Evolutionary conservation across 208 protist species (phyloP).

Genomic region (Trypanosoma melophagium): DNA sequence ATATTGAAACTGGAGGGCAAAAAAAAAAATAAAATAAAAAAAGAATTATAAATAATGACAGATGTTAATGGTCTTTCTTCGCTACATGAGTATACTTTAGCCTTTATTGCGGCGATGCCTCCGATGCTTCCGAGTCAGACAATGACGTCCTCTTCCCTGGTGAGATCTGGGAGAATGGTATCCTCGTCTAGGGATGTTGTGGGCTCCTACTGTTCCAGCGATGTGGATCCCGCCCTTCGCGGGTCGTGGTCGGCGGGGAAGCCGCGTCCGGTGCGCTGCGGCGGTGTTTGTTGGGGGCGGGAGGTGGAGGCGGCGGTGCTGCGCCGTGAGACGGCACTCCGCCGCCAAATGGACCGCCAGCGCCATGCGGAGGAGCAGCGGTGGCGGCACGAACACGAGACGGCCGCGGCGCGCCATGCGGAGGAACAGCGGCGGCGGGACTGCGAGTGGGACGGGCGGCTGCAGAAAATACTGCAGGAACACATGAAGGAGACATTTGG

Average conservation of each 20-base stretch:
- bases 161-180: background rate
- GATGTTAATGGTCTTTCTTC: background rate
- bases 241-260: background rate
- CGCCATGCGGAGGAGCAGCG: slow-evolving; percentile 53
- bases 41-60: slow-evolving; percentile 6
- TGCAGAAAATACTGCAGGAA: slow-evolving; percentile 44
- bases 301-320: slow-evolving; percentile 57
- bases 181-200: background rate
- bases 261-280: background rate
- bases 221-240: too few relatives aligned
- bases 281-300: slow-evolving; percentile 2
- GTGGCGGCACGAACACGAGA: slow-evolving; percentile 25
- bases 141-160: background rate
- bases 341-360: slow-evolving; percentile 62
- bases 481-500: slow-evolving; percentile 49
- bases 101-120: slow-evolving; percentile 64
- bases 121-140: slow-evolving; percentile 26
- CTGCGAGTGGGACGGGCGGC: slow-evolving; percentile 40
- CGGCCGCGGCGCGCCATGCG: slow-evolving; percentile 36
- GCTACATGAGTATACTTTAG: slow-evolving; percentile 23
- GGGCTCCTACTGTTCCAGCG: too few relatives aligned
- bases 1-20: background rate
- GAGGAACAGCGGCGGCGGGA: slow-evolving; percentile 44
- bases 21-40: background rate
- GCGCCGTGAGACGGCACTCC: slow-evolving; percentile 62